Evolutionary conservation across 2,329 filamentous ascomycete species (phyloP).

Genomic region (Epichloe typhina): DNA sequence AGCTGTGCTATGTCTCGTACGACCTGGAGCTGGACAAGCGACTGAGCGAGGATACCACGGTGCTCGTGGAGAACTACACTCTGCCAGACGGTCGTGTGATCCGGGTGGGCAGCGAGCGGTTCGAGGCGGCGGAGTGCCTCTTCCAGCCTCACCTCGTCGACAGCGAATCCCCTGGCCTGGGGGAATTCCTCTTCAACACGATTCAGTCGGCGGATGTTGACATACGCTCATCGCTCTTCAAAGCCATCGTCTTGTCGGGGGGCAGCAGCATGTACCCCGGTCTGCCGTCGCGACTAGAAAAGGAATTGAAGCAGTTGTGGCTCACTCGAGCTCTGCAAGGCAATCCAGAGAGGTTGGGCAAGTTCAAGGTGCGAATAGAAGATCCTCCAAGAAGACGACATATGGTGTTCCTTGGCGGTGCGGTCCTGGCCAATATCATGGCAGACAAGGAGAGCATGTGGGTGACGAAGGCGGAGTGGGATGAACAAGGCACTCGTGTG

Average conservation of each 20-base stretch:
- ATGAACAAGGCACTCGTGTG: slow-evolving; percentile 74
- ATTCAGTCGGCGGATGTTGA: slow-evolving; percentile 95
- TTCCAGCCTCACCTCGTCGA: slow-evolving; percentile 98
- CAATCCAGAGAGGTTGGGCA: slow-evolving; percentile 86
- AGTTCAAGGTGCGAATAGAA: slow-evolving; percentile 99
- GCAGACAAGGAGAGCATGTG: slow-evolving; percentile 98
- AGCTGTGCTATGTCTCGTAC: slow-evolving; percentile 98
- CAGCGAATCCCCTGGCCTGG: slow-evolving; percentile 91
- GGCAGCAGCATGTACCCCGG: slow-evolving; percentile 99
- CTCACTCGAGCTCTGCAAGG: slow-evolving; percentile 80
- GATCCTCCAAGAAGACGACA: slow-evolving; percentile 90
- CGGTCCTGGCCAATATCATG: slow-evolving; percentile 96
- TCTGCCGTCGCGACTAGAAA: slow-evolving; percentile 85
- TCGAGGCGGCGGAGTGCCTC: slow-evolving; percentile 93
- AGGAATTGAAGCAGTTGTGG: slow-evolving; percentile 98
- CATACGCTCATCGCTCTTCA: slow-evolving; percentile 85
- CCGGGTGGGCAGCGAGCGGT: slow-evolving; percentile 88
- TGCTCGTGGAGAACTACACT: slow-evolving; percentile 94
- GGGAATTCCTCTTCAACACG: slow-evolving; percentile 98
- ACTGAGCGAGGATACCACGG: slow-evolving; percentile 92
- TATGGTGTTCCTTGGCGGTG: slow-evolving; percentile 98
- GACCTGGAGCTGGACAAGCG: slow-evolving; percentile 93
- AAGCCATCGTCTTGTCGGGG: slow-evolving; percentile 95
- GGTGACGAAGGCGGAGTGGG: slow-evolving; percentile 95
- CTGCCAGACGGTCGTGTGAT: slow-evolving; percentile 93